Evolutionary conservation across 495 filamentous ascomycete species (phyloP).

Genomic region (Rostrohypoxylon terebratum): DNA sequence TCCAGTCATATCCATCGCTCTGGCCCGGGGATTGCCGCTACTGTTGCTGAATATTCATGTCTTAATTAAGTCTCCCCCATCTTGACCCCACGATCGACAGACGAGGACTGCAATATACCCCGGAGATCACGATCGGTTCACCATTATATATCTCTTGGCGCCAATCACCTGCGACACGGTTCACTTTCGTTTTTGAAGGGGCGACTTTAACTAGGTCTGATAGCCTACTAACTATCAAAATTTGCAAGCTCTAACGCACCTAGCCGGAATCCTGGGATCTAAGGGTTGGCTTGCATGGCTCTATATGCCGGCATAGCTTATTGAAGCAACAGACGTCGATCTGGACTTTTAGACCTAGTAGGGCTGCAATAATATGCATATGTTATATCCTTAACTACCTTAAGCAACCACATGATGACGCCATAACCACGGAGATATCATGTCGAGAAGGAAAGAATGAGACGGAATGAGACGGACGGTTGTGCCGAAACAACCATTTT

Average conservation of each 20-base stretch:
- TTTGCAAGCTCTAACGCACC: conserved; percentile 5
- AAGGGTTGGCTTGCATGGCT: conserved; percentile 29
- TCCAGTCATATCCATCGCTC: not conserved
- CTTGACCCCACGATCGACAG: conserved; percentile 32
- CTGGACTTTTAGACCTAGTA: conserved; percentile 12
- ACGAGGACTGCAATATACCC: not conserved
- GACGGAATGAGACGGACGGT: conserved; percentile 5
- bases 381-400: conserved; percentile 15
- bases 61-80: conserved; percentile 14
- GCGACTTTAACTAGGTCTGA: conserved; percentile 19
- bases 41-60: conserved; percentile 2
- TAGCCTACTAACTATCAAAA: not conserved
- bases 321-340: conserved; percentile 23
- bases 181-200: not conserved
- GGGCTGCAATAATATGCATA: conserved; percentile 26
- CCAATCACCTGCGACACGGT: conserved; percentile 12
- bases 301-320: conserved; percentile 29
- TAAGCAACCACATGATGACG: conserved; percentile 29
- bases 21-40: conserved; percentile 14
- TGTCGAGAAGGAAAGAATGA: not conserved
- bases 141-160: conserved; percentile 10
- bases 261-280: conserved; percentile 1
- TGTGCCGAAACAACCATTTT: conserved; percentile 25
- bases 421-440: conserved; percentile 20
- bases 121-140: conserved; percentile 32